Percentiles rank a stretch among this genome's conserved stretches.
phyloP scores from a whole-genome alignment of 1,284 basidiomycete genomes.

The Trametes sp. region DNA sequence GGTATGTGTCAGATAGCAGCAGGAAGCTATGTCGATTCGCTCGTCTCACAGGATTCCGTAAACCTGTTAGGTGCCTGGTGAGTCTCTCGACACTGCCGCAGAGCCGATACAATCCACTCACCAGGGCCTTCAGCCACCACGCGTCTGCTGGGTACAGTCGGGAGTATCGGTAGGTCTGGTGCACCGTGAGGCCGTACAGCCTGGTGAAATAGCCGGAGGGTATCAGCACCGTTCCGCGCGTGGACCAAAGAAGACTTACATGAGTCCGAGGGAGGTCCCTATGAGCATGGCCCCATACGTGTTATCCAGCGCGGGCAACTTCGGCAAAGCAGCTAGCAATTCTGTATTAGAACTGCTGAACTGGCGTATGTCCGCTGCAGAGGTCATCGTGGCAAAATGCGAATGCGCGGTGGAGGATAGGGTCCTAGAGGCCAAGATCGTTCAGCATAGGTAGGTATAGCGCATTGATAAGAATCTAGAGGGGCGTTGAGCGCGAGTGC shows the following conservation, averaged over 20 bases:
- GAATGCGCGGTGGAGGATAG: too few species aligned
- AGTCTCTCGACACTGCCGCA: not conserved
- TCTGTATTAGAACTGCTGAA: too few species aligned
- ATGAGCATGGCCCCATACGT: slow-evolving; percentile 9
- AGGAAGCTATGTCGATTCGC: not conserved
- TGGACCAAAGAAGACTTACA: not conserved
- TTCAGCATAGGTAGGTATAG: too few species aligned
- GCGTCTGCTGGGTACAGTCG: slow-evolving; percentile 2
- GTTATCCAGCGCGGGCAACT: slow-evolving; percentile 1
- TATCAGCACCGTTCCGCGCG: not conserved
- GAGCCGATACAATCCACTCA: not conserved
- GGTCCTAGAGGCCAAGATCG: too few species aligned
- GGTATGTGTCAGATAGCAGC: not conserved
- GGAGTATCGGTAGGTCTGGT: slow-evolving; percentile 10
- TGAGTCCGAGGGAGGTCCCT: not conserved
- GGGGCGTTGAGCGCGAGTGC: too few species aligned
- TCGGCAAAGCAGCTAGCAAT: not conserved
- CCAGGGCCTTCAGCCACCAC: slow-evolving; percentile 1
- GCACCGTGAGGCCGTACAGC: slow-evolving; percentile 9
- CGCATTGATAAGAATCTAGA: too few species aligned
- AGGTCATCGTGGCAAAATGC: too few species aligned
- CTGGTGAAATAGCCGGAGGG: not conserved
- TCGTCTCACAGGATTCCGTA: not conserved
- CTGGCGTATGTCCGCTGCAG: too few species aligned
- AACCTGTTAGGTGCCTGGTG: not conserved